Conservation (phyloP, 257 asterid genomes). For the Eustoma russellianum region DNA sequence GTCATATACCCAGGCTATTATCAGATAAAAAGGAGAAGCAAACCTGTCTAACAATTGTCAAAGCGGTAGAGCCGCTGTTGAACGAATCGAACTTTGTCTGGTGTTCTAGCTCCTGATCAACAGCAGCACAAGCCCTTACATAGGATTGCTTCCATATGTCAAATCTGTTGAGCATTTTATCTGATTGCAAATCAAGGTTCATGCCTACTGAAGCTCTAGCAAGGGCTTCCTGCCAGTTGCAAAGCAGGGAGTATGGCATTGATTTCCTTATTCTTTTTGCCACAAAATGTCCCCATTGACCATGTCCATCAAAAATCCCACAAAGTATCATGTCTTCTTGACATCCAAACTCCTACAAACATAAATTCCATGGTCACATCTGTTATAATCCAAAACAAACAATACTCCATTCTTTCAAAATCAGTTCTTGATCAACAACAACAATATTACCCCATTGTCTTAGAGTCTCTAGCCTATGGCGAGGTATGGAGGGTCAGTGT, state of each 20-base stretch:
- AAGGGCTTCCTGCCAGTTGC: slow-evolving; percentile 71
- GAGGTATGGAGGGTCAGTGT: too few species aligned
- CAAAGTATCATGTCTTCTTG: slow-evolving; percentile 91
- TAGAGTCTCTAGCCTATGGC: too few species aligned
- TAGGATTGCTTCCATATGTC: slow-evolving; percentile 80
- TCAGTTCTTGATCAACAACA: too few species aligned
- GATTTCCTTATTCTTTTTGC: slow-evolving; percentile 78
- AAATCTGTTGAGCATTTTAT: slow-evolving; percentile 44
- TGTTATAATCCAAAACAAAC: too few species aligned
- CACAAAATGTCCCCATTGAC: slow-evolving; percentile 96
- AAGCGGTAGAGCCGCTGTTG: slow-evolving; percentile 85
- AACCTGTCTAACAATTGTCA: slow-evolving; percentile 88
- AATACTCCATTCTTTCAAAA: too few species aligned
- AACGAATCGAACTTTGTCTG: slow-evolving; percentile 70
- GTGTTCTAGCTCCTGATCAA: slow-evolving; percentile 65
- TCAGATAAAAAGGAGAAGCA: too few species aligned
- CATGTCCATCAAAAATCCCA: slow-evolving; percentile 97
- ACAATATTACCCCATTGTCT: too few species aligned
- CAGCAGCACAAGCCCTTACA: slow-evolving; percentile 82
- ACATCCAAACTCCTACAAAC: slow-evolving; percentile 74
- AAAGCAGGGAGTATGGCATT: slow-evolving; percentile 56
- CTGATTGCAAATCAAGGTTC: slow-evolving; percentile 38
- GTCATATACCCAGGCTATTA: too few species aligned
- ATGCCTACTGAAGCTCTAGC: slow-evolving; percentile 52
- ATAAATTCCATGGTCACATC: neutral